Evolutionary conservation across 208 protist species (phyloP).

Genomic region (Leishmania major): DNA sequence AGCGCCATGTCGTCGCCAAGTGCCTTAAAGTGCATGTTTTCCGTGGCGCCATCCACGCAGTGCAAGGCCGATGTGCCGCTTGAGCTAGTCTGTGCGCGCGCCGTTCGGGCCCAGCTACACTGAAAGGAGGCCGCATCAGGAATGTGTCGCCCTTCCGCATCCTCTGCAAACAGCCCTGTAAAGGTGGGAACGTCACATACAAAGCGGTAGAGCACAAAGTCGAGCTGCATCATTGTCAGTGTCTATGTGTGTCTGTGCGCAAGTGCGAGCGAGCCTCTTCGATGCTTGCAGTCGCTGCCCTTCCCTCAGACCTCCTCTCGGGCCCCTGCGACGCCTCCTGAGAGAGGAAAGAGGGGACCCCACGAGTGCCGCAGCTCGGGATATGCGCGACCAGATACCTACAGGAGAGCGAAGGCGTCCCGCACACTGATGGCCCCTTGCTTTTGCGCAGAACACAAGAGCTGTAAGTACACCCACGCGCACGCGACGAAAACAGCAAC

Average conservation of each 20-base stretch:
- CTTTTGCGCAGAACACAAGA: neutral
- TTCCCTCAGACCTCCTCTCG: neutral
- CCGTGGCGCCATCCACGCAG: constrained; percentile 24
- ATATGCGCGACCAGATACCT: neutral
- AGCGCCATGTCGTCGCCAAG: constrained; percentile 68
- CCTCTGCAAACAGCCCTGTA: constrained; percentile 58
- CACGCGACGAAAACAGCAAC: too few relatives aligned
- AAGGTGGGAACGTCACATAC: constrained; percentile 75
- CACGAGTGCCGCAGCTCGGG: neutral
- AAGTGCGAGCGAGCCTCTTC: neutral
- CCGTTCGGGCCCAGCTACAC: constrained; percentile 64
- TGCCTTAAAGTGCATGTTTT: constrained; percentile 52
- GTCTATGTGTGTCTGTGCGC: neutral
- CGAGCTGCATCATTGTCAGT: constrained; percentile 48
- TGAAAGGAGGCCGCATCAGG: constrained; percentile 64
- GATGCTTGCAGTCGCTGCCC: neutral
- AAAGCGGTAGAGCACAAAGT: constrained; percentile 83
- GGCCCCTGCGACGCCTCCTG: neutral
- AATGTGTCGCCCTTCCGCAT: constrained; percentile 55
- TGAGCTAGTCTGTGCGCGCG: constrained; percentile 33
- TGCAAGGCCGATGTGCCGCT: neutral
- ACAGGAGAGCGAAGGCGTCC: neutral
- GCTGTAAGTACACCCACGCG: neutral
- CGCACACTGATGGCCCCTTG: neutral
- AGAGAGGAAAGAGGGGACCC: neutral